Conservation (phyloP, 306 rosid genomes). For the Casuarina glauca region DNA sequence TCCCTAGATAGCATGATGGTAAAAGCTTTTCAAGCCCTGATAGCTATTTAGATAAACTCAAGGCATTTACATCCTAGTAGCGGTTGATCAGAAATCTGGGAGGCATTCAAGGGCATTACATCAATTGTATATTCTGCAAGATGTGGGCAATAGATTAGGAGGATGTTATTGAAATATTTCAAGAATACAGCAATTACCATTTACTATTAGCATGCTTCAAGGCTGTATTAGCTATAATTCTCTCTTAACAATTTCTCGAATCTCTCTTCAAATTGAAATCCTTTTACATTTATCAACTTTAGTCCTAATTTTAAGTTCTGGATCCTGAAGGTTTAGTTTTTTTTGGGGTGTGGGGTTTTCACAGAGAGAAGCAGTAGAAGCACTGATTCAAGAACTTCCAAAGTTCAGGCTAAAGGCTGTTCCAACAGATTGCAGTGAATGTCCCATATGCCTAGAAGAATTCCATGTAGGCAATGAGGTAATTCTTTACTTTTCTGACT, state of each 20-base stretch:
- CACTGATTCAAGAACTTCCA: constrained; percentile 98
- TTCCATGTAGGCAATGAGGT: constrained; percentile 94
- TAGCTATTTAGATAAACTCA: background rate
- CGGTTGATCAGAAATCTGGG: constrained; percentile 15
- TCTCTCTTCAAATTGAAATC: background rate
- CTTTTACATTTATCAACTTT: background rate
- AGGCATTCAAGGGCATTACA: background rate
- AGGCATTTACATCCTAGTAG: constrained; percentile 15
- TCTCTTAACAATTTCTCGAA: constrained; percentile 1
- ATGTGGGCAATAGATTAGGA: background rate
- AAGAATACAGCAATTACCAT: constrained; percentile 5
- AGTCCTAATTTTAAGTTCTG: constrained; percentile 13
- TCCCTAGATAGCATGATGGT: background rate
- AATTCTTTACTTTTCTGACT: constrained; percentile 19
- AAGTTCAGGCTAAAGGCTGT: constrained; percentile 95
- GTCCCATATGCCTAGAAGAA: constrained; percentile 98
- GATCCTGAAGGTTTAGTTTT: constrained; percentile 29
- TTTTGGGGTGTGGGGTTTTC: constrained; percentile 23
- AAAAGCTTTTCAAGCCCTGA: background rate
- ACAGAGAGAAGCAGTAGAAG: constrained; percentile 99
- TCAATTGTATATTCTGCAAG: background rate
- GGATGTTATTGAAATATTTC: constrained; percentile 16
- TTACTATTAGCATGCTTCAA: background rate
- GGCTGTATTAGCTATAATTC: constrained; percentile 10
- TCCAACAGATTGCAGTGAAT: constrained; percentile 97